These are phyloP conservation scores for Paramecium sexaurelia DNA, from an alignment of 73 alveolate species.

Conservation along the genomic window DNA sequence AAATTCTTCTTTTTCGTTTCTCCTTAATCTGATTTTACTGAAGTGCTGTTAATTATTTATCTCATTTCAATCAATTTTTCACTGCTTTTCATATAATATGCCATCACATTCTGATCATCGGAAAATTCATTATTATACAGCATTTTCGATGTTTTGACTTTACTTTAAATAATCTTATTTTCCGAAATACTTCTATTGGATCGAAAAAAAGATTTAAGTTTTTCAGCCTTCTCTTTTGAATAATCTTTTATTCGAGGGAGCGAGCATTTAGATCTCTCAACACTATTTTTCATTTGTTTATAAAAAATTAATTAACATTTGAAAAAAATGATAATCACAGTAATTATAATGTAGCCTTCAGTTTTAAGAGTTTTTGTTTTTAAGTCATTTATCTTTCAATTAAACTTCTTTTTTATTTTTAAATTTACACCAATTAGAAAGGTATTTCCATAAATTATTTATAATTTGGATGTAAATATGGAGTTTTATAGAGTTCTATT, in stretches of 20 bases:
- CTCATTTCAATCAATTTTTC: neutral
- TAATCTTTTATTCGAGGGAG: constrained; percentile 23
- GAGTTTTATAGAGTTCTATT: neutral
- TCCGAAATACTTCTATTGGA: constrained; percentile 7
- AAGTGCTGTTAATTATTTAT: neutral
- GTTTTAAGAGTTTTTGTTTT: neutral
- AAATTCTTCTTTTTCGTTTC: neutral
- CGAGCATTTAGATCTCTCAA: neutral
- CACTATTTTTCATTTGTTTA: constrained; percentile 1
- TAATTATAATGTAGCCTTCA: neutral
- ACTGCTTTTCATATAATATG: neutral
- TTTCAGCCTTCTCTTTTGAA: constrained; percentile 15
- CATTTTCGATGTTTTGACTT: neutral
- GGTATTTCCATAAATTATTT: neutral
- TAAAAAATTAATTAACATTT: neutral
- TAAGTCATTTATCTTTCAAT: neutral
- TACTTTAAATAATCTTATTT: neutral
- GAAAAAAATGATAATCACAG: neutral
- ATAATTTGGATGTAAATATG: constrained; percentile 30
- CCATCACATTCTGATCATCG: neutral
- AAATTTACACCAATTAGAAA: neutral
- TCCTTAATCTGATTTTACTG: neutral
- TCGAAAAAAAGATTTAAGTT: constrained; percentile 27
- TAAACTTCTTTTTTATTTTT: neutral
- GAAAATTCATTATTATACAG: neutral